These are phyloP conservation scores for Geum urbanum DNA, from an alignment of 306 rosid species.

Conservation along the genomic window DNA sequence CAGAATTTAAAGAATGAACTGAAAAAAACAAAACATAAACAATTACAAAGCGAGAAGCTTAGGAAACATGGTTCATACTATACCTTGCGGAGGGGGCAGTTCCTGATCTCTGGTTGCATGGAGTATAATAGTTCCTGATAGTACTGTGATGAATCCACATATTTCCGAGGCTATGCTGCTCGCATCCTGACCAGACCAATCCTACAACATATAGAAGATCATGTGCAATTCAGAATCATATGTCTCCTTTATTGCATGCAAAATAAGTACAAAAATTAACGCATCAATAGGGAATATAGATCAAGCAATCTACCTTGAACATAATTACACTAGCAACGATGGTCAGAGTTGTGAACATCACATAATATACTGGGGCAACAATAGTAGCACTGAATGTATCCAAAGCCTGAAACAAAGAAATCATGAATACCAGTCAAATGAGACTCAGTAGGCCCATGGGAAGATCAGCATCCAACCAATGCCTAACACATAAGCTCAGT, in stretches of 20 bases:
- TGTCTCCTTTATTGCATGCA: neutral
- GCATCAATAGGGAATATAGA: constrained; percentile 17
- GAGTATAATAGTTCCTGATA: constrained; percentile 84
- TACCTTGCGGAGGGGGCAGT: constrained; percentile 64
- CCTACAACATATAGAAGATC: constrained; percentile 43
- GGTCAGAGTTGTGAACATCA: constrained; percentile 89
- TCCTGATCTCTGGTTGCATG: constrained; percentile 78
- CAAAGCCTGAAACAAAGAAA: constrained; percentile 59
- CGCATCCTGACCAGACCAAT: constrained; percentile 82
- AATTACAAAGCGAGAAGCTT: neutral
- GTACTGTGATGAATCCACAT: constrained; percentile 89
- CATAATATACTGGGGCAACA: constrained; percentile 89
- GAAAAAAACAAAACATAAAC: neutral
- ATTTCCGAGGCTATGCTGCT: constrained; percentile 83
- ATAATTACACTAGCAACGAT: constrained; percentile 81
- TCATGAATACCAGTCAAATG: constrained; percentile 7
- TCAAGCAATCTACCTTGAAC: constrained; percentile 59
- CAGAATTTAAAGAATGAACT: neutral
- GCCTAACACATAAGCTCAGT: neutral
- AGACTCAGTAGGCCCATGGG: neutral
- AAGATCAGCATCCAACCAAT: neutral
- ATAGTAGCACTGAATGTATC: constrained; percentile 79
- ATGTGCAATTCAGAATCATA: constrained; percentile 7
- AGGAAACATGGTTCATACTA: neutral
- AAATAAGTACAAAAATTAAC: neutral